phyloP scores from a whole-genome alignment of 2,329 filamentous ascomycete genomes.

The Aspergillus candidus region DNA sequence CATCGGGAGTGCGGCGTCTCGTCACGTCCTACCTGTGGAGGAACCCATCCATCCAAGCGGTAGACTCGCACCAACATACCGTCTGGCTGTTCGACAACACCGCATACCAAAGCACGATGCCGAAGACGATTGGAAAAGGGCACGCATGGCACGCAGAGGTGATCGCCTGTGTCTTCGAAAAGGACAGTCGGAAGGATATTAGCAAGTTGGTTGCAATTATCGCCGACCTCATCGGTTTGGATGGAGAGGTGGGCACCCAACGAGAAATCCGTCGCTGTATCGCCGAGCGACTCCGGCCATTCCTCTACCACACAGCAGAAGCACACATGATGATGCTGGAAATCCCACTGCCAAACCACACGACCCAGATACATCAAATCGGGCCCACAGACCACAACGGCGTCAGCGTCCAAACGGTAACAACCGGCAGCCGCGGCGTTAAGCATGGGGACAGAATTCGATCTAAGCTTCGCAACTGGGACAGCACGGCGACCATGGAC shows the following conservation, averaged over 20 bases:
- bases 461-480: constrained; percentile 23
- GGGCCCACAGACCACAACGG: constrained; percentile 68
- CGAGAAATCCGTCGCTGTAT: constrained; percentile 59
- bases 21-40: constrained; percentile 29
- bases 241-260: constrained; percentile 46
- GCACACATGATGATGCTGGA: constrained; percentile 61
- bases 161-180: constrained; percentile 73
- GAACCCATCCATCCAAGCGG: constrained; percentile 55
- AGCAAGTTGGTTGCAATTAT: constrained; percentile 65
- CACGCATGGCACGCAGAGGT: constrained; percentile 72
- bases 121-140: constrained; percentile 30
- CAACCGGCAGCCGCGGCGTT: constrained; percentile 42
- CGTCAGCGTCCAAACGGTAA: constrained; percentile 60
- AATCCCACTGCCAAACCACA: constrained; percentile 48
- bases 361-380: constrained; percentile 46
- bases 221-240: constrained; percentile 62
- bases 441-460: constrained; percentile 46
- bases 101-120: constrained; percentile 54
- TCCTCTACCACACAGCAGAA: constrained; percentile 69
- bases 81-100: constrained; percentile 92
- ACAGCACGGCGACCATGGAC: constrained; percentile 51
- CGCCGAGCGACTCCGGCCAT: constrained; percentile 53
- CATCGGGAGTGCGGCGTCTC: constrained; percentile 17
- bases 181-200: constrained; percentile 60
- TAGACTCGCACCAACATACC: constrained; percentile 59